Percentiles rank a stretch among this genome's conserved stretches.
These are phyloP conservation scores for Teratosphaeria pseudoeucalypti DNA, from an alignment of 2,329 filamentous ascomycete genomes.

Conservation along the genomic window DNA sequence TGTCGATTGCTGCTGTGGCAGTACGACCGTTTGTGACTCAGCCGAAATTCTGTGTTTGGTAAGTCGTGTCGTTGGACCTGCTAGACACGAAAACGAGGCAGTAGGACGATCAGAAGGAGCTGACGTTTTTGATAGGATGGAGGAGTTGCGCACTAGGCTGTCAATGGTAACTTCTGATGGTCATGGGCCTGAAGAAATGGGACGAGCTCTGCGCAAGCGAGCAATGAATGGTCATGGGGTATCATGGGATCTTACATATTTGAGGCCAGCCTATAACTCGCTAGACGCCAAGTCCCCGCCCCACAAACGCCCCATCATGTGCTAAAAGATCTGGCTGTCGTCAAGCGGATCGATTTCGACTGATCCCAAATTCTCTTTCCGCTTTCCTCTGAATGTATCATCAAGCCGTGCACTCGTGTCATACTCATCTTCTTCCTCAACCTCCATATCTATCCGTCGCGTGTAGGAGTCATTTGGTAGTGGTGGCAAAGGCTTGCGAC, in stretches of 20 bases:
- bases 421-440: conserved; percentile 17
- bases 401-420: conserved; percentile 25
- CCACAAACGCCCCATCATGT: not conserved
- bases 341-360: conserved; percentile 20
- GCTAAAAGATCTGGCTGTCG: conserved; percentile 26
- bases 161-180: not conserved
- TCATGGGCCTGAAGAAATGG: not conserved
- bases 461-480: conserved; percentile 16
- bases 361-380: conserved; percentile 3
- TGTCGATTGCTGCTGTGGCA: not conserved
- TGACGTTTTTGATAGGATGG: not conserved
- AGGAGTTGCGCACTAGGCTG: not conserved
- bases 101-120: not conserved
- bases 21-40: not conserved
- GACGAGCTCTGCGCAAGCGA: not conserved
- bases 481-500: conserved; percentile 31
- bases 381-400: conserved; percentile 35
- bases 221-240: not conserved
- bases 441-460: conserved; percentile 21
- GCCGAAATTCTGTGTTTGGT: not conserved
- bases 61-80: not conserved
- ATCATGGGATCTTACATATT: not conserved
- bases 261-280: not conserved
- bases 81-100: not conserved
- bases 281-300: not conserved